Evolutionary conservation across 2,329 filamentous ascomycete genomes (phyloP).

Genomic region (Xylariomycetidae sp.): DNA sequence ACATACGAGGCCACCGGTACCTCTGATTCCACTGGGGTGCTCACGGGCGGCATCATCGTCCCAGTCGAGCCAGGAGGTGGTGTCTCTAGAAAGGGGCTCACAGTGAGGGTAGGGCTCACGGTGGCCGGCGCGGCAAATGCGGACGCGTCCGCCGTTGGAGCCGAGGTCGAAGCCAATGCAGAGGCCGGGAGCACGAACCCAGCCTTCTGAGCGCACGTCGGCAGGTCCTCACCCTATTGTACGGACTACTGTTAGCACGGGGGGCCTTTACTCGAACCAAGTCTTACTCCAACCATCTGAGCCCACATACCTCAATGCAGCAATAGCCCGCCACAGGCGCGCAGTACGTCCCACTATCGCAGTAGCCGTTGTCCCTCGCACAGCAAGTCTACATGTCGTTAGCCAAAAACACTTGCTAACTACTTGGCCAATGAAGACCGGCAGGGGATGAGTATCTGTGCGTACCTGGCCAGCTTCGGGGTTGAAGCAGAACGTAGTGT

Average conservation of each 20-base stretch:
- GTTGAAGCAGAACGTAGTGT: conserved; percentile 31
- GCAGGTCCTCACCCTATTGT: conserved; percentile 29
- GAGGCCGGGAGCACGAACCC: conserved; percentile 26
- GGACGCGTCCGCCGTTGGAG: conserved; percentile 2
- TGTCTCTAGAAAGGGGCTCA: conserved; percentile 16
- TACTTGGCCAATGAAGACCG: too few relatives aligned
- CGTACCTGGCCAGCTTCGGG: conserved; percentile 29
- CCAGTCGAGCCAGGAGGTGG: conserved; percentile 7
- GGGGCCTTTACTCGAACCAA: too few relatives aligned
- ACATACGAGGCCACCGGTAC: too few relatives aligned
- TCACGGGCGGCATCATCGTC: conserved; percentile 2
- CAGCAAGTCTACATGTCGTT: conserved; percentile 33
- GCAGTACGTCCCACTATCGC: conserved; percentile 30
- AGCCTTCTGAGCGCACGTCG: conserved; percentile 28
- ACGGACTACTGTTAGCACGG: too few relatives aligned
- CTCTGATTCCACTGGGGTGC: neutral
- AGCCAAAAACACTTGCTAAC: too few relatives aligned
- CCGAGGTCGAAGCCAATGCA: conserved; percentile 5
- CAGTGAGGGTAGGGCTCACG: conserved; percentile 12
- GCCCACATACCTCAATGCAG: conserved; percentile 32
- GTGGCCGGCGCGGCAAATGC: too few relatives aligned
- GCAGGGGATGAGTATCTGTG: too few relatives aligned
- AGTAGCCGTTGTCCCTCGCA: conserved; percentile 29
- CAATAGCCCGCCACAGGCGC: conserved; percentile 34
- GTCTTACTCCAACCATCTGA: too few relatives aligned